Conservation (phyloP, 495 filamentous ascomycete genomes). For the Evernia prunastri region DNA sequence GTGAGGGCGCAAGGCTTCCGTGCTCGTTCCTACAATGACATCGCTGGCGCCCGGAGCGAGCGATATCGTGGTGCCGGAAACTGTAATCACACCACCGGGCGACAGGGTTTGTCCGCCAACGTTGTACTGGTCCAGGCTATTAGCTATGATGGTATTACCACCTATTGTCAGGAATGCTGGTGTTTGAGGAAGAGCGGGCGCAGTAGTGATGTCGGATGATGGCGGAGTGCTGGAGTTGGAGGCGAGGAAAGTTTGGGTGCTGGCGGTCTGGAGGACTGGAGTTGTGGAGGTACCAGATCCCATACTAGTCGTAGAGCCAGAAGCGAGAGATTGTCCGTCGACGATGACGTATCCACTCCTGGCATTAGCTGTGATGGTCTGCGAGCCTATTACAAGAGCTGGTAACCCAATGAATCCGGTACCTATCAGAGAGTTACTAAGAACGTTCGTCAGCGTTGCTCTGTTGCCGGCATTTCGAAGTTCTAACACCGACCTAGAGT, state of each 20-base stretch:
- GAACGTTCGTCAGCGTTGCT: neutral
- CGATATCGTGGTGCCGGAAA: conserved; percentile 9
- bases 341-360: neutral
- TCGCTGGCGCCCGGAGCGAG: neutral
- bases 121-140: conserved; percentile 5
- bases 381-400: neutral
- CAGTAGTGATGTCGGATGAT: neutral
- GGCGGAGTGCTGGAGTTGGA: neutral
- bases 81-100: conserved; percentile 12
- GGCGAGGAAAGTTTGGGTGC: neutral
- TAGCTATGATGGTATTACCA: conserved; percentile 4
- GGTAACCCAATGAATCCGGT: neutral
- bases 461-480: neutral
- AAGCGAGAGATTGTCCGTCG: neutral
- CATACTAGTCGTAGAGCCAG: neutral
- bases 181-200: neutral
- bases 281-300: neutral
- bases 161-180: conserved; percentile 10
- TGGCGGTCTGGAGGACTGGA: neutral
- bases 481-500: neutral
- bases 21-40: conserved; percentile 11
- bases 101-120: conserved; percentile 15
- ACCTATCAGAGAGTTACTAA: neutral
- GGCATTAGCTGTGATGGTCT: neutral
- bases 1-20: neutral